phyloP scores from a whole-genome alignment of 257 asterid genomes.

The Galeopsis tetrahit region DNA sequence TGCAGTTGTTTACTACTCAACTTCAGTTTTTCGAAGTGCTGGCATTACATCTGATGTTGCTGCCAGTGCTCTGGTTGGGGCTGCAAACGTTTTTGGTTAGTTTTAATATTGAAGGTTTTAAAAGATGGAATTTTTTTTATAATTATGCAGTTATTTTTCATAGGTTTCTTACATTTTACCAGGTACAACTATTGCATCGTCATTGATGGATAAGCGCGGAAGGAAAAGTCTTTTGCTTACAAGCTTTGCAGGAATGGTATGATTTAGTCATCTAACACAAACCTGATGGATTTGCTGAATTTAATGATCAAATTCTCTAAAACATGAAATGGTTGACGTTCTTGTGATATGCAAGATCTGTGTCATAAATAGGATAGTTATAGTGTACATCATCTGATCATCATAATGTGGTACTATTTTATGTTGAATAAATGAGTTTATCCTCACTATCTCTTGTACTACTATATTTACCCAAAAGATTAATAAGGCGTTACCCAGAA shows the following conservation, averaged over 20 bases:
- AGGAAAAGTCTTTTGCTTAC: slow-evolving; percentile 91
- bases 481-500: background rate
- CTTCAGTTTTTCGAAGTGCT: slow-evolving; percentile 94
- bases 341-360: background rate
- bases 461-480: background rate
- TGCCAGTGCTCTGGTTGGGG: slow-evolving; percentile 98
- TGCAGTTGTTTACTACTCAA: slow-evolving; percentile 92
- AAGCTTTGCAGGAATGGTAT: slow-evolving; percentile 96
- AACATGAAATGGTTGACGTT: slow-evolving; percentile 3
- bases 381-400: background rate
- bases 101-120: slow-evolving; percentile 26
- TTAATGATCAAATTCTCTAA: background rate
- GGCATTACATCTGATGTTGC: slow-evolving; percentile 96
- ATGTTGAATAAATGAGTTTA: background rate
- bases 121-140: background rate
- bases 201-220: slow-evolving; percentile 96
- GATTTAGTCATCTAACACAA: slow-evolving; percentile 24
- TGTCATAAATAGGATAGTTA: background rate
- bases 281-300: slow-evolving; percentile 8
- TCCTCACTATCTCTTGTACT: background rate
- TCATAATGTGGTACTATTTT: background rate
- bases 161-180: slow-evolving; percentile 30
- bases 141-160: slow-evolving; percentile 29
- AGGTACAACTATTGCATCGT: slow-evolving; percentile 92
- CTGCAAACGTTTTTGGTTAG: slow-evolving; percentile 96